Evolutionary conservation across 495 filamentous ascomycete genomes (phyloP), one percentile per base, ranked within the genome.

Genomic region (Bombardia bombarda): DNA sequence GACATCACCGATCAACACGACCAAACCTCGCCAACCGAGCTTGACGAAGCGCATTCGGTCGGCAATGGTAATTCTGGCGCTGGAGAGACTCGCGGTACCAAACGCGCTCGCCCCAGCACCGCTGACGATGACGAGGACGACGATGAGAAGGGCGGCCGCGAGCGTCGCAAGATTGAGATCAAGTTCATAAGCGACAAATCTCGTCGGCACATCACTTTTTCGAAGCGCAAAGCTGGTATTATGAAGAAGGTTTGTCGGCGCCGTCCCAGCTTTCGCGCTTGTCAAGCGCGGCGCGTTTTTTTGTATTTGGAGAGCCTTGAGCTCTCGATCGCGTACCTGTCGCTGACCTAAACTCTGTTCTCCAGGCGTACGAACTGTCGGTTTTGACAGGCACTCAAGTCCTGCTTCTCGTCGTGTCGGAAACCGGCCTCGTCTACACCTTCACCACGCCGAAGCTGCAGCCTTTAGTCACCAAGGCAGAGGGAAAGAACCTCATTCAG

Each of bases 181-280:
- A 99, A 99, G 78, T 99, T 99, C 70, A 99, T 99, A 62, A 89
- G 90, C 67, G 92, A 99, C 72, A 99, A 99, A 76, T 97, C 92
- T 71, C 89, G 92, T 73, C 86, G 92, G 43, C 92, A 99, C 74
- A 99, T 99, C 65, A 99, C 92, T 50, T 99, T 99, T 69, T 97
- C 93, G 51, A 99, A 99, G 83, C 89, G 92, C 65, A 99, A 99
- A 78, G 92, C 92, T 45, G 92, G 92, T 57, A 99, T 99, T 70
- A 99, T 99, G 92, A 99, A 99, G 79, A 99, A 99, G 90, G 92
- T 96, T 64, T 49, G 79, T 74, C 40, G 12, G 10, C 30, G 20
- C 25, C 41, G 37, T 20, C 31, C 32, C 40, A 19, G 25, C 35
- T 32, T 12, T 13, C 25, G 20, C 25, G 12, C 39, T 10, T 41